Evolutionary conservation across 1,284 basidiomycete genomes (phyloP).

Genomic region (Ganoderma boninense): DNA sequence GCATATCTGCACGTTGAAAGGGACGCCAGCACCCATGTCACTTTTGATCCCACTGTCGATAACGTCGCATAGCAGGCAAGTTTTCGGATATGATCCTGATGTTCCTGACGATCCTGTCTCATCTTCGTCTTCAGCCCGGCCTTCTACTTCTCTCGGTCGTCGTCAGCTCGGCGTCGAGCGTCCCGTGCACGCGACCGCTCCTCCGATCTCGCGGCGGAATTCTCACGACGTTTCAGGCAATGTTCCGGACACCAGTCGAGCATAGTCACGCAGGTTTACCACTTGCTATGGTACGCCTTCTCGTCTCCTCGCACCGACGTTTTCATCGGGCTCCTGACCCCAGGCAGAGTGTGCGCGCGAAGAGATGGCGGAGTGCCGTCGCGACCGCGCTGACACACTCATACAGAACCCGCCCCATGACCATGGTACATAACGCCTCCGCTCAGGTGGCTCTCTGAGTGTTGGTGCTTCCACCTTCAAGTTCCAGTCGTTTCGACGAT

Average conservation of each 20-base stretch:
- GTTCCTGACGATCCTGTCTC: no score
- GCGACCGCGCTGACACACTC: not conserved
- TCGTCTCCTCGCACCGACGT: not conserved
- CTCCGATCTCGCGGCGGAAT: not conserved
- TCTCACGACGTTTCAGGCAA: not conserved
- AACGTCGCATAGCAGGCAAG: no score
- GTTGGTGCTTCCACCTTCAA: not conserved
- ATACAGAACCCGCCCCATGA: not conserved
- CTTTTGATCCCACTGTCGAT: no score
- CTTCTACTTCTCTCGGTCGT: no score
- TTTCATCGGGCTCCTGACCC: not conserved
- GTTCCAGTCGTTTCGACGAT: not conserved
- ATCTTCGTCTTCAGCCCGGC: no score
- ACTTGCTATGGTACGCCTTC: not conserved
- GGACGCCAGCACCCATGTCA: no score
- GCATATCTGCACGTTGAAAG: no score
- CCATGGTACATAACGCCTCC: not conserved
- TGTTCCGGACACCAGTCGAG: not conserved
- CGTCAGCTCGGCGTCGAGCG: no score
- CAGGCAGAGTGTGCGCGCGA: not conserved
- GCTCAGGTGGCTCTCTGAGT: no score
- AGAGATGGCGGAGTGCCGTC: not conserved
- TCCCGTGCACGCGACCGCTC: not conserved
- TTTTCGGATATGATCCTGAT: no score
- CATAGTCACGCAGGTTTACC: not conserved